These are phyloP conservation scores for Alloteropsis semialata DNA, from an alignment of 176 grass and related monocot species.

Conservation along the genomic window DNA sequence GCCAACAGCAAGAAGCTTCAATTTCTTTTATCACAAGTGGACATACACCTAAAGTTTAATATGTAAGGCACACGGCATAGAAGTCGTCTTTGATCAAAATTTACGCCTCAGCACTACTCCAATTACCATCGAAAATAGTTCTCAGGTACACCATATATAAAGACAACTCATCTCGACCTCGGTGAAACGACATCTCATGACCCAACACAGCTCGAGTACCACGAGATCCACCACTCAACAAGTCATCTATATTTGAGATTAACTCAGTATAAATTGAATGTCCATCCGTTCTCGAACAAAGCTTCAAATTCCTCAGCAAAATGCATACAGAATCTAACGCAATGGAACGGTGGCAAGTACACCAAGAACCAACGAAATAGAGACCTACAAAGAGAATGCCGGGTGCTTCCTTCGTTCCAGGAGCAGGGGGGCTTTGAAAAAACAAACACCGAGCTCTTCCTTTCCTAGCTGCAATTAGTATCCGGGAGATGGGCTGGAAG, in stretches of 20 bases:
- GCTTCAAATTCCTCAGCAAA: constrained; percentile 30
- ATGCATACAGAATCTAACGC: constrained; percentile 34
- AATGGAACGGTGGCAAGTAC: constrained; percentile 13
- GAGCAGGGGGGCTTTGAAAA: constrained; percentile 27
- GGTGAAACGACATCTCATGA: background rate
- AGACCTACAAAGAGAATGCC: constrained; percentile 40
- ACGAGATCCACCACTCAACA: constrained; percentile 18
- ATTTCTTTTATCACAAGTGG: background rate
- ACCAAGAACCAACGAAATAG: background rate
- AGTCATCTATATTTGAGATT: constrained; percentile 45
- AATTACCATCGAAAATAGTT: constrained; percentile 8
- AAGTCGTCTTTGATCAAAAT: background rate
- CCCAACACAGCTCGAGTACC: background rate
- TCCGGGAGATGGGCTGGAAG: constrained; percentile 15
- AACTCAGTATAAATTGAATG: constrained; percentile 53
- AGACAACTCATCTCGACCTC: background rate
- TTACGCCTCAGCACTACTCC: constrained; percentile 32
- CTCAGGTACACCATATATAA: background rate
- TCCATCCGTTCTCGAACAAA: constrained; percentile 45
- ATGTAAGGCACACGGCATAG: background rate
- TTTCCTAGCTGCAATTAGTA: constrained; percentile 52
- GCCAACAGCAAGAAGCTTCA: too few species aligned
- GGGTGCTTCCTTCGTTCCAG: constrained; percentile 34
- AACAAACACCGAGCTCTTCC: constrained; percentile 47
- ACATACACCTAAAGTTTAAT: background rate